Conservation (phyloP, 108 stramenopile genomes). For the Skeletonema costatum region DNA sequence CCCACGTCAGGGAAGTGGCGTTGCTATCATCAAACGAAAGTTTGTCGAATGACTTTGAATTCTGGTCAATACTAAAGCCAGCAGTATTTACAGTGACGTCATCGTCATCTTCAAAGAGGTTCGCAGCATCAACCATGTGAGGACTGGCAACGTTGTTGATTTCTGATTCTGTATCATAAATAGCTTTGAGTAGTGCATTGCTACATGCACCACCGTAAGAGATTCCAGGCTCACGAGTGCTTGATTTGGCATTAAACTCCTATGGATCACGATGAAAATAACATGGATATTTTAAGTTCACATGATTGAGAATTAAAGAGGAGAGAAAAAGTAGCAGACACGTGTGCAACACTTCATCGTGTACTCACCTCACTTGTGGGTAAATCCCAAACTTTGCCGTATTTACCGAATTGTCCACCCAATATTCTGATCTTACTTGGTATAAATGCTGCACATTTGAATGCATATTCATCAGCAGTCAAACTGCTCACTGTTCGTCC, state of each 20-base stretch:
- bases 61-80: conserved; percentile 44
- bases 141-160: conserved; percentile 24
- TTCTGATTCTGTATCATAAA: conserved; percentile 84
- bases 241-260: conserved; percentile 41
- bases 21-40: conserved; percentile 48
- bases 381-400: conserved; percentile 82
- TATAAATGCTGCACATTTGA: conserved; percentile 80
- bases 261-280: neutral
- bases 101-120: conserved; percentile 80
- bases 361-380: conserved; percentile 72
- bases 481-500: conserved; percentile 61
- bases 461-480: conserved; percentile 78
- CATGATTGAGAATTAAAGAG: neutral
- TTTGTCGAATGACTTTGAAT: conserved; percentile 59
- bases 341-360: neutral
- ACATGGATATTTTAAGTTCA: neutral
- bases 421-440: conserved; percentile 84
- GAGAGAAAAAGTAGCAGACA: neutral
- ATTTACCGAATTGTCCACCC: conserved; percentile 70
- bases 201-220: conserved; percentile 82
- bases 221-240: conserved; percentile 58
- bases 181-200: conserved; percentile 85
- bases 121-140: conserved; percentile 31
- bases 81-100: conserved; percentile 55
- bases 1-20: conserved; percentile 68